These are phyloP conservation scores for Debaryomyces prosopidis DNA, from an alignment of 805 yeast genomes.

Conservation along the genomic window DNA sequence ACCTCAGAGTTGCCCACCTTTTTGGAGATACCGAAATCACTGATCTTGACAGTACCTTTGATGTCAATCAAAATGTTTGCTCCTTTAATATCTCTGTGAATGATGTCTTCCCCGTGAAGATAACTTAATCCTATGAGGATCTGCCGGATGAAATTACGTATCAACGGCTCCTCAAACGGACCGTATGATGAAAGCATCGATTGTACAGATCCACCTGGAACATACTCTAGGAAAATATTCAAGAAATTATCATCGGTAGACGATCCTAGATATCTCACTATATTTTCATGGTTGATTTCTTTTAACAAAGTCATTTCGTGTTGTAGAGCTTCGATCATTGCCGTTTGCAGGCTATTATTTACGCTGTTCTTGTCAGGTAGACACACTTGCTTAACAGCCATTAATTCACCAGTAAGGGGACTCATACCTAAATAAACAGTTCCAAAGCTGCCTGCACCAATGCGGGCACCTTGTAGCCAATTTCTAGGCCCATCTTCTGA, in stretches of 20 bases:
- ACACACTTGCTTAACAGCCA: constrained; percentile 96
- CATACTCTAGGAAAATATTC: constrained; percentile 75
- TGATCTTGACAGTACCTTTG: constrained; percentile 78
- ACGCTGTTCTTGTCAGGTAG: constrained; percentile 47
- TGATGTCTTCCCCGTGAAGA: constrained; percentile 71
- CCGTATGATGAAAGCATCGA: constrained; percentile 72
- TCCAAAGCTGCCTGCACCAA: constrained; percentile 95
- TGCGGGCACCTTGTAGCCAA: constrained; percentile 91
- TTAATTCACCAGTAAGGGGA: constrained; percentile 86
- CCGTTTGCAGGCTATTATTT: constrained; percentile 26
- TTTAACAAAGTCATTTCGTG: constrained; percentile 77
- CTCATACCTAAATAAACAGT: constrained; percentile 91
- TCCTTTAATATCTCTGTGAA: constrained; percentile 87
- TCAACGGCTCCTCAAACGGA: constrained; percentile 75
- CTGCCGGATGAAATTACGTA: constrained; percentile 71
- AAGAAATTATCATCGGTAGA: constrained; percentile 68
- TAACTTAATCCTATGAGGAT: constrained; percentile 74
- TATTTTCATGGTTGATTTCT: constrained; percentile 84
- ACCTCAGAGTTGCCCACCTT: constrained; percentile 28
- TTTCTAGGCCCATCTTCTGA: constrained; percentile 52
- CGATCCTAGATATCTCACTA: constrained; percentile 90
- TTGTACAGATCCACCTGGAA: constrained; percentile 58
- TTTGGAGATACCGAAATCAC: constrained; percentile 82
- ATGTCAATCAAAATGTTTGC: constrained; percentile 83
- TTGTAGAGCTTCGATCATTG: constrained; percentile 78